Conservation (phyloP, 2,329 filamentous ascomycete genomes). For the Colletotrichum simmondsii region DNA sequence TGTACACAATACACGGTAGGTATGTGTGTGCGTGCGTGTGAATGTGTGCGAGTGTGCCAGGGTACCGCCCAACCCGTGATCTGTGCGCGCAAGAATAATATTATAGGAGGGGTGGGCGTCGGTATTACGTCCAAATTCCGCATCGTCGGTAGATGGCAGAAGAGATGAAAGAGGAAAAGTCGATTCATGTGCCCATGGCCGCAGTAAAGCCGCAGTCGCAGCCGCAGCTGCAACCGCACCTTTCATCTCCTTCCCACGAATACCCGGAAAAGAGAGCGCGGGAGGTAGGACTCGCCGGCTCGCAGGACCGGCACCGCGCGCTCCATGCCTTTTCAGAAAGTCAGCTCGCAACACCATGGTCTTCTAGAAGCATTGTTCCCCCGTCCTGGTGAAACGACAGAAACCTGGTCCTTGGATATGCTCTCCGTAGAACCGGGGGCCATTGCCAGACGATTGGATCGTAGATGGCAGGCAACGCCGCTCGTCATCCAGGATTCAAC, state of each 20-base stretch:
- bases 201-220: constrained; percentile 17
- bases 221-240: background rate
- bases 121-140: constrained; percentile 20
- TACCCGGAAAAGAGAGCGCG: background rate
- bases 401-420: constrained; percentile 15
- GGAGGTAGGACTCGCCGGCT: constrained; percentile 11
- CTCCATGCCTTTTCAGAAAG: background rate
- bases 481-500: background rate
- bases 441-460: background rate
- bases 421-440: background rate
- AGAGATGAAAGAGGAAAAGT: constrained; percentile 21
- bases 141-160: constrained; percentile 21
- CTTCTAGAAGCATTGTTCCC: constrained; percentile 33
- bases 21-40: background rate
- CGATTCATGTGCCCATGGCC: constrained; percentile 6
- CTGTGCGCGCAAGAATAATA: constrained; percentile 12
- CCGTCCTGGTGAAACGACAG: constrained; percentile 17
- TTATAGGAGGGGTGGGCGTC: constrained; percentile 13
- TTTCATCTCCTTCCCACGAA: background rate
- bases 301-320: constrained; percentile 5
- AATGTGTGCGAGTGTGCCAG: background rate
- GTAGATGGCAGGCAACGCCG: constrained; percentile 23
- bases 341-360: constrained; percentile 12
- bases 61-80: constrained; percentile 3
- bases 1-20: background rate